Evolutionary conservation across 805 yeast species (phyloP).

Genomic region (Pichia nanzhaoensis): DNA sequence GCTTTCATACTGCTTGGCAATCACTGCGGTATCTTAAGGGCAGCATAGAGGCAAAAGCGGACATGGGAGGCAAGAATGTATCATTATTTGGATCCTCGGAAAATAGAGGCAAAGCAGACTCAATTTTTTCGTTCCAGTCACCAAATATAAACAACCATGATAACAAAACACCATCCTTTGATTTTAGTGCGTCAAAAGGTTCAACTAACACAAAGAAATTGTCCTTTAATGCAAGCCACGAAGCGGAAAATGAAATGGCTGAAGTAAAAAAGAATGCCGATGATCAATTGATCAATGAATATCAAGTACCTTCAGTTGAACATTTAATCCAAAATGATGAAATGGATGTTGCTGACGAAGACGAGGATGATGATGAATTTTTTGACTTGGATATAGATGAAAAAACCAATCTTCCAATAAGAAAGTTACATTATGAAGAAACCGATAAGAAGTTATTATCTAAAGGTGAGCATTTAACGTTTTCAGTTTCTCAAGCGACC

Average conservation of each 20-base stretch:
- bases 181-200: neutral
- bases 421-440: slow-evolving; percentile 31
- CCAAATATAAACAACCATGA: neutral
- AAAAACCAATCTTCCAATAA: slow-evolving; percentile 24
- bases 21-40: too few species aligned
- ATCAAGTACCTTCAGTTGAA: slow-evolving; percentile 6
- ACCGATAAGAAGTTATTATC: slow-evolving; percentile 30
- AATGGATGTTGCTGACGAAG: slow-evolving; percentile 11
- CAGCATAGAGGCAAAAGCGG: too few species aligned
- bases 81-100: neutral
- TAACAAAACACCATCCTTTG: neutral
- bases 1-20: too few species aligned
- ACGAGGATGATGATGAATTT: slow-evolving; percentile 12
- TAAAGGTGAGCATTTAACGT: slow-evolving; percentile 33
- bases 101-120: neutral
- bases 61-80: neutral
- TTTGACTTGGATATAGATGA: slow-evolving; percentile 20
- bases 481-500: slow-evolving; percentile 40
- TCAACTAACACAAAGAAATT: too few species aligned
- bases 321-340: neutral
- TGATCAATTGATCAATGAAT: slow-evolving; percentile 3
- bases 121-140: neutral
- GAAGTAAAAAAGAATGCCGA: too few species aligned
- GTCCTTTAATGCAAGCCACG: too few species aligned
- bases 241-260: too few species aligned